Evolutionary conservation across 768 basidiomycete genomes (phyloP).

Genomic region (Tricholoma matsutake): DNA sequence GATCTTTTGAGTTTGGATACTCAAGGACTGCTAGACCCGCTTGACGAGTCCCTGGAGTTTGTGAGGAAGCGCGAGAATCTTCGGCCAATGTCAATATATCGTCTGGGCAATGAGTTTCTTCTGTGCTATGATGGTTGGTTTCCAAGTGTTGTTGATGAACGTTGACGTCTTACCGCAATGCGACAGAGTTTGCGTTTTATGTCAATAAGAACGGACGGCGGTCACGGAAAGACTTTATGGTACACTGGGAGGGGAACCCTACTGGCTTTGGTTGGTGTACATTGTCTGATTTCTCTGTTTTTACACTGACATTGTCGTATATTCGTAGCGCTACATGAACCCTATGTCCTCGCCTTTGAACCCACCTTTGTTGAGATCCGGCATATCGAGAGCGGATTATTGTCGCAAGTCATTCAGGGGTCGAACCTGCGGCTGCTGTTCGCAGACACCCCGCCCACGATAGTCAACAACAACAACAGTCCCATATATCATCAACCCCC

Average conservation of each 20-base stretch:
- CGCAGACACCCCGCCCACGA: slow-evolving; percentile 88
- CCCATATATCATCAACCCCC: slow-evolving; percentile 31
- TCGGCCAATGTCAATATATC: slow-evolving; percentile 93
- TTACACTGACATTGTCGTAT: slow-evolving; percentile 3
- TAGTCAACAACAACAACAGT: slow-evolving; percentile 57
- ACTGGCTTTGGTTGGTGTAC: slow-evolving; percentile 83
- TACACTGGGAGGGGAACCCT: slow-evolving; percentile 94
- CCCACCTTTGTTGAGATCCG: slow-evolving; percentile 95
- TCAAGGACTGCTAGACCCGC: slow-evolving; percentile 91
- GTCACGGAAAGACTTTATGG: slow-evolving; percentile 89
- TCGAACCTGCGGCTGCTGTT: slow-evolving; percentile 88
- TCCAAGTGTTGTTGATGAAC: slow-evolving; percentile 1
- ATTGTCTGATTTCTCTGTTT: neutral
- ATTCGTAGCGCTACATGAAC: slow-evolving; percentile 82
- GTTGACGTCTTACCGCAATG: slow-evolving; percentile 8
- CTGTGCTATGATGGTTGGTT: slow-evolving; percentile 93
- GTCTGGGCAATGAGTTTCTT: slow-evolving; percentile 94
- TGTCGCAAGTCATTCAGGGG: slow-evolving; percentile 95
- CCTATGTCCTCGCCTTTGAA: slow-evolving; percentile 96
- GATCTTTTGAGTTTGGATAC: slow-evolving; percentile 97
- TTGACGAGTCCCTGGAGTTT: slow-evolving; percentile 89
- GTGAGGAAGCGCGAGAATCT: slow-evolving; percentile 87
- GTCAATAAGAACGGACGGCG: slow-evolving; percentile 96
- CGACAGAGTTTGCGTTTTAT: slow-evolving; percentile 94
- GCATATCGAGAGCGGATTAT: slow-evolving; percentile 87